Evolutionary conservation across 352 stramenopile genomes (phyloP).

Genomic region (Phytophthora kernoviae): DNA sequence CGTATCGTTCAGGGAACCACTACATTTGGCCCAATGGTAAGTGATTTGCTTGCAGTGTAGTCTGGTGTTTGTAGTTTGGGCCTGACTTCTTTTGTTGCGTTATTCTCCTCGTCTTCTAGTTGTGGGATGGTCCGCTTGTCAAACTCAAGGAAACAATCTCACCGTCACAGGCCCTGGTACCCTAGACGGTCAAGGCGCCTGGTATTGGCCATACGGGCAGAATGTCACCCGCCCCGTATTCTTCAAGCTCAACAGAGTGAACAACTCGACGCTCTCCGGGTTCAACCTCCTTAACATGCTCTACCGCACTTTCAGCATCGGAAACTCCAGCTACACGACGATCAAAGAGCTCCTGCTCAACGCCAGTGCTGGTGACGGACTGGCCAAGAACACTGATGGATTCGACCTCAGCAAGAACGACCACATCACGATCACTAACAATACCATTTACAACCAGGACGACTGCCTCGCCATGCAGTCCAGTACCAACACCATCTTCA

Average conservation of each 20-base stretch:
- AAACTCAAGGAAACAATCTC: constrained; percentile 33
- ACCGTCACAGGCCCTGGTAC: constrained; percentile 32
- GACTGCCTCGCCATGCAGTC: constrained; percentile 24
- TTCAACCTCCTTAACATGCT: constrained; percentile 36
- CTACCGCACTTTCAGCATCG: constrained; percentile 15
- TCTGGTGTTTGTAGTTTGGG: neutral
- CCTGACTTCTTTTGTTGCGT: too few relatives aligned
- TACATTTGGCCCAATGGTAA: constrained; percentile 33
- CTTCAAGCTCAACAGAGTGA: constrained; percentile 15
- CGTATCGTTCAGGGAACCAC: constrained; percentile 34
- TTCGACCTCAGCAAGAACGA: constrained; percentile 34
- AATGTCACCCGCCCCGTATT: constrained; percentile 21
- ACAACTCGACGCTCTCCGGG: constrained; percentile 28
- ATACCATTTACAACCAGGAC: constrained; percentile 34
- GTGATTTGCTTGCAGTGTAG: neutral
- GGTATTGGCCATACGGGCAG: constrained; percentile 38
- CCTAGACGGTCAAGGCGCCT: constrained; percentile 36
- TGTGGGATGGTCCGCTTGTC: constrained; percentile 34
- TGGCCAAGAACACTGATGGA: constrained; percentile 22
- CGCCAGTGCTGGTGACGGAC: constrained; percentile 16
- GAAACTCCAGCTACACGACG: constrained; percentile 21
- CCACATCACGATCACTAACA: constrained; percentile 31
- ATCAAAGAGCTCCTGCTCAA: constrained; percentile 22
- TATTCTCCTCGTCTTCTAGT: too few relatives aligned
- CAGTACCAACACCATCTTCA: constrained; percentile 24